These are phyloP conservation scores for Priceomyces haplophilus DNA, from an alignment of 805 yeast genomes.

Conservation along the genomic window DNA sequence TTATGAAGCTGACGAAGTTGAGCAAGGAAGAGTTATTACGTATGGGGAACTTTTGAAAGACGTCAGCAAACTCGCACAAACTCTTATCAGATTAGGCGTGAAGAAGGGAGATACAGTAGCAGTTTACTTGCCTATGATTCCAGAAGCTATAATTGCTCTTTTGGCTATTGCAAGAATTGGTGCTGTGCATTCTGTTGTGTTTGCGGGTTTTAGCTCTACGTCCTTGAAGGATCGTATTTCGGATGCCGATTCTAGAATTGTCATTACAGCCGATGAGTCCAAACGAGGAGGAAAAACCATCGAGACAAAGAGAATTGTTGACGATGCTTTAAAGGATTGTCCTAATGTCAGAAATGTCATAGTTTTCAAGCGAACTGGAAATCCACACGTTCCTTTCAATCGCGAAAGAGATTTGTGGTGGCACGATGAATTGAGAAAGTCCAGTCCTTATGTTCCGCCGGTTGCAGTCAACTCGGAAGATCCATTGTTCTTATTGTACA, in stretches of 20 bases:
- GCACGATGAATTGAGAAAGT: slow-evolving; percentile 84
- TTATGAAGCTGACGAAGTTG: slow-evolving; percentile 91
- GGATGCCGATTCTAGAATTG: slow-evolving; percentile 81
- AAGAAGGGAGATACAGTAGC: slow-evolving; percentile 95
- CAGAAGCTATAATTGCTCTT: slow-evolving; percentile 93
- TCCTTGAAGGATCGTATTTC: slow-evolving; percentile 86
- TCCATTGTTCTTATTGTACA: slow-evolving; percentile 91
- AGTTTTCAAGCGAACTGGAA: slow-evolving; percentile 86
- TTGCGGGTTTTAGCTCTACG: slow-evolving; percentile 95
- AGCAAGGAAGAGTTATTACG: slow-evolving; percentile 68
- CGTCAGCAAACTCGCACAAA: slow-evolving; percentile 84
- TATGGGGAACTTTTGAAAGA: slow-evolving; percentile 83
- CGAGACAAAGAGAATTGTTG: slow-evolving; percentile 90
- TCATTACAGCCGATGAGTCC: slow-evolving; percentile 93
- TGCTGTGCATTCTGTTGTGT: slow-evolving; percentile 92
- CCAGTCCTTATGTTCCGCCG: slow-evolving; percentile 83
- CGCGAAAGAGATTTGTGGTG: slow-evolving; percentile 90
- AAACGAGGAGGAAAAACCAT: slow-evolving; percentile 94
- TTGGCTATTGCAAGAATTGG: slow-evolving; percentile 92
- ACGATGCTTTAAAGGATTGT: slow-evolving; percentile 80
- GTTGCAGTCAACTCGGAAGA: slow-evolving; percentile 87
- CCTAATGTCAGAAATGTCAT: slow-evolving; percentile 77
- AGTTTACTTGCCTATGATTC: slow-evolving; percentile 95
- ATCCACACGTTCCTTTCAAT: slow-evolving; percentile 64
- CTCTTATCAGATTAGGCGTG: slow-evolving; percentile 81